Evolutionary conservation across 179 eudicot species (phyloP), one percentile per base, ranked within the genome.

Genomic region (Carnegiea gigantea): DNA sequence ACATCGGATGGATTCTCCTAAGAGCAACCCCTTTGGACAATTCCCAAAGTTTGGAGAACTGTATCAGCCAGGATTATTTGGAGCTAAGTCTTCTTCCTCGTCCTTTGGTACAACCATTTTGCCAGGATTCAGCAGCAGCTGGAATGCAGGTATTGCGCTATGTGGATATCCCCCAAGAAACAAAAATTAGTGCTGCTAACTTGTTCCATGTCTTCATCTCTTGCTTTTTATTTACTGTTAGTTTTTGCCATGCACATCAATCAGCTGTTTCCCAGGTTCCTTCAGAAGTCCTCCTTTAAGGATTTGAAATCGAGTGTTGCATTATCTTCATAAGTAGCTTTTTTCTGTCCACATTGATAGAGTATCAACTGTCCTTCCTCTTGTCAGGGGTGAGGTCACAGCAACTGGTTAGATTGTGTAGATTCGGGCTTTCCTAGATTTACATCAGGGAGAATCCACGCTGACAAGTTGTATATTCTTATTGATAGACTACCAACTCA

Each of bases 121-220:
- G 62, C 62, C 62, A 6, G 20, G 40, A 30, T 70, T 70, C 33
- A 30, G 18, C 57, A 30, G 18, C 57, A 51, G 24, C 44, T n/a
- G 1, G 21, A 76, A 21, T 5, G 11, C 78, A 54, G 78, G 78
- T 76, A 76, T 28, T 76, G 15, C 30, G 54, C 48, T 23, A 74
- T 74, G 12, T 57, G 20, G 23, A 57, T 57, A 15, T 23, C 6
- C 10, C 28, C n/a, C 62, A 18, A 18, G n/a, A 57, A 57, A 57
- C 62, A 57, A 57, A 57, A 57, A 57, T 18, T 13, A 57, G 62
- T 57, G 53, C 53, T 48, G 12, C 6, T 57, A 18, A 18, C 8
- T 70, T 28, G 1, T 70, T 5, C 20, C 7, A 33, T 48, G 53
- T 38, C 11, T 38, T 40, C 44, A 46, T 70, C 21, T 70, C 10